Base-by-base conservation (phyloP, 2,329 filamentous ascomycete genomes). In the Pseudopithomyces maydicus region DNA sequence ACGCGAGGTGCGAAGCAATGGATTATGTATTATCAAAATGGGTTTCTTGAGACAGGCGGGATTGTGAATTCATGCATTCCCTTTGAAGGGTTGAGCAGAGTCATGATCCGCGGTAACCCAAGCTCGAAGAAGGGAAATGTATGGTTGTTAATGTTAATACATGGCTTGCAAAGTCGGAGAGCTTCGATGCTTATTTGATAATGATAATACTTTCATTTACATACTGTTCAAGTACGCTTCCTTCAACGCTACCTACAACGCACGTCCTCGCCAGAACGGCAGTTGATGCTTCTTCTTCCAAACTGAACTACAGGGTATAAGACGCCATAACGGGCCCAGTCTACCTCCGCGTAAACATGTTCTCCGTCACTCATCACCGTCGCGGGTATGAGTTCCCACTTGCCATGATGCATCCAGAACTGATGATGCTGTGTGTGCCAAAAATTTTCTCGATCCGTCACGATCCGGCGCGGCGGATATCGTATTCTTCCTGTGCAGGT, bases 401-500 rank as follows among this genome's bases (percentile, higher is more conserved):
- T 54, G 55, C 39, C 58, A 49, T 56, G 57, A 58, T 54, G 54
- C 57, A 56, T 42, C 52, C n/a, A 38, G 42, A 38, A 51, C 14
- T 43, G 26, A 41, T 41, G 46, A 53, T 53, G 42, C 38, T 43
- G 12, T 39, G 57, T 65, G 57, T 71, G 56, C 62, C 56, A 68
- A 32, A 58, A 46, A 49, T 55, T 20, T 17, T 32, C 15, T 43
- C 45, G 5, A 56, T 57, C 57, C 59, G 52, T 60, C 36, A 58
- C 61, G 53, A 58, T 55, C 59, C 56, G 46, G 60, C 58, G 47
- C 50, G 50, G 54, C 50, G 35, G 49, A 58, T 56, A 50, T 64
- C 54, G 39, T 66, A 39, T 56, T 52, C 59, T 43, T 54, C 59
- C 43, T 20, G 50, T 44, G 4, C 14, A 6, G 50, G 41, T 49